Base-by-base conservation (phyloP, 108 stramenopile genomes). In the Pseudonitzschia multistriata region DNA sequence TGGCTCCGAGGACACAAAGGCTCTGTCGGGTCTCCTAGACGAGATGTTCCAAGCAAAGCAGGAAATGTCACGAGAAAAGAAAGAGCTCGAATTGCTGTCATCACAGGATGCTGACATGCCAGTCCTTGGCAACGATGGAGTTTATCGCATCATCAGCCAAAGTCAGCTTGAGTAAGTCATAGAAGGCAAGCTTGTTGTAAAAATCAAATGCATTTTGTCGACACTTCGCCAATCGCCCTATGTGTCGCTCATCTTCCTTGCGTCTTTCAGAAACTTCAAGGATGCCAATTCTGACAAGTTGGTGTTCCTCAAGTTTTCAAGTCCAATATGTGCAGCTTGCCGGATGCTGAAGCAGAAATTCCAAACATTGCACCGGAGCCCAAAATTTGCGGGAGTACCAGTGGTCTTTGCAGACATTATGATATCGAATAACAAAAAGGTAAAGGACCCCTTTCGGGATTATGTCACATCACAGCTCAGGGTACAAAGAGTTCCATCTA, bases 131-230 rank as follows among this genome's bases (percentile, higher is more conserved):
- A 52, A n/a, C 48, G 66, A 67, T 19, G 66, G 66, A 3, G 34
- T 67, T n/a, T 67, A 67, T 31, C 48, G 49, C n/a, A 67, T 67
- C n/a, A 15, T 67, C 30, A 67, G 27, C 21, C 40, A 67, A 67
- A 35, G 52, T 11, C 66, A 67, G 66, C 35, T 67, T 14, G 40
- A 53, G 63, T 64, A 29, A 45, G 63, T 64, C 37, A n/a, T 19
- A 53, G 28, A 5, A 63, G 11, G 10, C 14, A 21, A 63, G 13
- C 30, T 34, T 17, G 57, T n/a, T n/a, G n/a, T 48, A 48, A 14
- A 48, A 2, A 13, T 19, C 25, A 25, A 30, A 25, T n/a, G 21
- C 42, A 4, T 55, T 35, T 13, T 35, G 0, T 36, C 34, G 33
- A 35, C 37, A 62, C 61, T 13, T 36, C 6, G 2, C 34, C 37